phyloP scores from a whole-genome alignment of 805 yeast genomes.

The Ogataea minuta region DNA sequence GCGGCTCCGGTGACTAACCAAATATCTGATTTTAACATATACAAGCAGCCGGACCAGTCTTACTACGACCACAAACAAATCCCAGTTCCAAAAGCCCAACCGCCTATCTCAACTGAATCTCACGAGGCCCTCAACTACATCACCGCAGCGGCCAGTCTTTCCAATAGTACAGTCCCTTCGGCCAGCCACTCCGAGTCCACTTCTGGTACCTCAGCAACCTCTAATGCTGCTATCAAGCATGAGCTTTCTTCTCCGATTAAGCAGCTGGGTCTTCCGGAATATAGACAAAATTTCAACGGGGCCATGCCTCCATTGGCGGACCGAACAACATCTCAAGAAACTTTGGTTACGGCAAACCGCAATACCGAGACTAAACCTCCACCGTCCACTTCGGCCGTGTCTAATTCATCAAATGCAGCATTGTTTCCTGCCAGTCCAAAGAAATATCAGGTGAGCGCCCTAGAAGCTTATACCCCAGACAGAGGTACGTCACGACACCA shows the following conservation, averaged over 20 bases:
- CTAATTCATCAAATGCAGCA: slow-evolving; percentile 9
- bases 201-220: slow-evolving; percentile 18
- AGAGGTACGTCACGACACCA: slow-evolving; percentile 40
- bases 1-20: slow-evolving; percentile 15
- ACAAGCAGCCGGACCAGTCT: slow-evolving; percentile 13
- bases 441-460: slow-evolving; percentile 46
- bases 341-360: slow-evolving; percentile 9
- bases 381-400: slow-evolving; percentile 2
- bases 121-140: slow-evolving; percentile 30
- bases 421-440: slow-evolving; percentile 31
- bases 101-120: slow-evolving; percentile 15
- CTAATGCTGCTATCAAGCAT: slow-evolving; percentile 14
- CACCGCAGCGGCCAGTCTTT: slow-evolving; percentile 27
- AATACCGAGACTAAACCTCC: slow-evolving; percentile 2
- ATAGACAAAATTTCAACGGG: slow-evolving; percentile 14
- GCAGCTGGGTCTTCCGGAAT: slow-evolving; percentile 16
- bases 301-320: slow-evolving; percentile 10
- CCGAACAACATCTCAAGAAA: slow-evolving; percentile 17
- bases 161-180: slow-evolving; percentile 15
- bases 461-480: slow-evolving; percentile 66
- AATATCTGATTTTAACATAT: slow-evolving; percentile 11
- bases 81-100: slow-evolving; percentile 4
- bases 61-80: slow-evolving; percentile 6
- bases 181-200: slow-evolving; percentile 13
- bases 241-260: slow-evolving; percentile 25